These are phyloP conservation scores for Glaciozyma martinii DNA, from an alignment of 768 basidiomycete species.

Conservation along the genomic window DNA sequence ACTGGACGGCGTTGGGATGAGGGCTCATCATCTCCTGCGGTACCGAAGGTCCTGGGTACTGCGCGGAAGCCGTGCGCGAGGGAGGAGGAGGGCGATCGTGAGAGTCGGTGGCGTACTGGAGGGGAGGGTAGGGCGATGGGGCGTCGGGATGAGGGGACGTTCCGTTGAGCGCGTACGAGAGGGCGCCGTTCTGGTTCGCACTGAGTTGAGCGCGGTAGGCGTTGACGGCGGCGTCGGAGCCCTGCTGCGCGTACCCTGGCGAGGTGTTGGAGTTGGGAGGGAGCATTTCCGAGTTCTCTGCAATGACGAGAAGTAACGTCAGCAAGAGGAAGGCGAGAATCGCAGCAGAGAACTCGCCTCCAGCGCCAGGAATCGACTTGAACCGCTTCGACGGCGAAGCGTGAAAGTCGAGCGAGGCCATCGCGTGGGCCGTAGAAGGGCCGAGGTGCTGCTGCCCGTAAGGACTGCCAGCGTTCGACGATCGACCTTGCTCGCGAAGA, in stretches of 20 bases:
- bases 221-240: not conserved
- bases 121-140: too few relatives aligned
- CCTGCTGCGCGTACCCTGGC: not conserved
- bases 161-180: not conserved
- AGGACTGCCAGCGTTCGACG: not conserved
- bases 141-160: too few relatives aligned
- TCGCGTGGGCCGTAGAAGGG: too few relatives aligned
- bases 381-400: slow-evolving; percentile 2
- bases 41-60: too few relatives aligned
- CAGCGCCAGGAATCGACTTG: not conserved
- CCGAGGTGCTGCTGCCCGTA: not conserved
- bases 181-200: not conserved
- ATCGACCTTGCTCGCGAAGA: not conserved
- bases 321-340: too few relatives aligned
- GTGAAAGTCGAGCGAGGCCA: not conserved
- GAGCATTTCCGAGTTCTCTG: not conserved
- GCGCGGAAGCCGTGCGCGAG: too few relatives aligned
- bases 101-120: too few relatives aligned
- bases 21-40: too few relatives aligned
- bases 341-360: not conserved
- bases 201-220: not conserved
- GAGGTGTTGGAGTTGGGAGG: not conserved
- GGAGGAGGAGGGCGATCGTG: too few relatives aligned
- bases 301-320: not conserved
- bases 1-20: too few relatives aligned